Base-by-base conservation (phyloP, 1,284 basidiomycete genomes). In the Ustilago hordei region DNA sequence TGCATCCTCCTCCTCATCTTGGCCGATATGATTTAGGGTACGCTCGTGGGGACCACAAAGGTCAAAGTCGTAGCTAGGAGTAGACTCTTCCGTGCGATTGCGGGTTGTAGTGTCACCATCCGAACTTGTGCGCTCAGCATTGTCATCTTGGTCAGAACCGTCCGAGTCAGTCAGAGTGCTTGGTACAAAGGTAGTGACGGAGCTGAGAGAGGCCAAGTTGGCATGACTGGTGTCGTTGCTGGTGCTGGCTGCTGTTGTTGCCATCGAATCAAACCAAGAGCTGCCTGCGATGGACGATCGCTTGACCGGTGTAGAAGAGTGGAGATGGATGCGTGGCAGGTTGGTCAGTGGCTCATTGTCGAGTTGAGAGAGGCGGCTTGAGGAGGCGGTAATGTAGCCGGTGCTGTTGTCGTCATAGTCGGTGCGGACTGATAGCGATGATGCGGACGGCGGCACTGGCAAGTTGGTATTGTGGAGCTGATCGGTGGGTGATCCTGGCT, bases 131-230 rank as follows among this genome's bases (percentile, higher is more conserved):
- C 8, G 31, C 17, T 55, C 58, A 34, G 52, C 39, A 3, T 57
- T 63, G 31, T 67, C 69, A 2, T 65, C 67, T 7, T 65, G 65
- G 13, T 70, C 68, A 11, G 62, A 58, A 2, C 8, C 12, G 15
- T 62, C 60, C n/a, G 48, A 41, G 8, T 43, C 62, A 8, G 34
- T 39, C 19, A 64, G 11, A 31, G 58, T 58, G 34, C 55, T 64
- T 1, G 75, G 75, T 8, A 77, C 66, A 31, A 77, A 77, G 3
- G 75, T 69, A 9, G 75, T 77, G 7, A 77, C 65, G 28, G 69
- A 73, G 45, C 66, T 65, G 15, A 74, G 65, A 4, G 61, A 61
- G 0, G 70, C 41, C 8, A 73, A 28, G 6, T 60, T 50, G 3
- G 52, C 60, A 1, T 15, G 45, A 17, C 54, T 52, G 11, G 52